Evolutionary conservation across 1,284 basidiomycete genomes (phyloP).

Genomic region (Phellinidium pouzarii): DNA sequence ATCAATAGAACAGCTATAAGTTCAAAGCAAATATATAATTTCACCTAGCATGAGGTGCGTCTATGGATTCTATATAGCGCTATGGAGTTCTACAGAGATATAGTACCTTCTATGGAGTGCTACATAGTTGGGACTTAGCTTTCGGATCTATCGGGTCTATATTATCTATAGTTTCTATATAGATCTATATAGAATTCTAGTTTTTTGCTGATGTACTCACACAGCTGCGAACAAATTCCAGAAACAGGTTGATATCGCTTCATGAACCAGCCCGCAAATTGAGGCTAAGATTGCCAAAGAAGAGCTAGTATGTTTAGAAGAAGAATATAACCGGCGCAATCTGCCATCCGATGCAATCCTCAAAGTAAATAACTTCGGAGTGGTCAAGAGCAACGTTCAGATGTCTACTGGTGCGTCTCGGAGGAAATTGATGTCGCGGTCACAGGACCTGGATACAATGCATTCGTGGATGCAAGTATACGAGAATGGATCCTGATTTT

Average conservation of each 20-base stretch:
- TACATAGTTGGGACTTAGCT: too few species aligned
- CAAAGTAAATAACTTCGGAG: constrained; percentile 63
- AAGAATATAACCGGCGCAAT: constrained; percentile 50
- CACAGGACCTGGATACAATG: constrained; percentile 24
- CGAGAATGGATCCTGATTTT: constrained; percentile 74
- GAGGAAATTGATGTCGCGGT: constrained; percentile 16
- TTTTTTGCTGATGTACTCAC: too few species aligned
- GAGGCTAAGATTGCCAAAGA: constrained; percentile 55
- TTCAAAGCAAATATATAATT: too few species aligned
- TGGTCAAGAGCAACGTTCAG: constrained; percentile 33
- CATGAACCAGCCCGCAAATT: constrained; percentile 58
- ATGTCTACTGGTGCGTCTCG: background rate
- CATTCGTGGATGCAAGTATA: constrained; percentile 26
- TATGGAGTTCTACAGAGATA: too few species aligned
- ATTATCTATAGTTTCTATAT: too few species aligned
- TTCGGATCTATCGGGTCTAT: too few species aligned
- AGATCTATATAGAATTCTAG: too few species aligned
- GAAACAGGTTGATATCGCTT: constrained; percentile 82
- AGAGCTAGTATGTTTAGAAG: constrained; percentile 44
- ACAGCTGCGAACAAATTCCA: constrained; percentile 72
- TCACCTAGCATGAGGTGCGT: too few species aligned
- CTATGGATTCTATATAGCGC: too few species aligned
- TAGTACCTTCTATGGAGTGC: too few species aligned
- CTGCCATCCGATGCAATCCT: constrained; percentile 72
- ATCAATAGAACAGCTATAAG: too few species aligned